Evolutionary conservation across 352 stramenopile species (phyloP), one percentile per base, ranked within the genome.

Genomic region (Phytophthora podocarpi): DNA sequence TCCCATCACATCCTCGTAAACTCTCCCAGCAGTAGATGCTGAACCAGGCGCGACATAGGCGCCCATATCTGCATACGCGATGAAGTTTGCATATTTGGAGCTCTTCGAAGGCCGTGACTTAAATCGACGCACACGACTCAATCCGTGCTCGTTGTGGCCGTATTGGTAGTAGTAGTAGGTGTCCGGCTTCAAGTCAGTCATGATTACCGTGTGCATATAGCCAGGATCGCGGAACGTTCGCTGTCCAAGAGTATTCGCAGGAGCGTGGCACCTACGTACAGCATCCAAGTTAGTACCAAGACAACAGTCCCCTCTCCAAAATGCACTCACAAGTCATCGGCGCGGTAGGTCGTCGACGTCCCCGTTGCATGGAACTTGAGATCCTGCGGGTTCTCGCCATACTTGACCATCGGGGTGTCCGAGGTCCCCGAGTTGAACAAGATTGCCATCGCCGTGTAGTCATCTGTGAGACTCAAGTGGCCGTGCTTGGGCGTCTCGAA

Each of bases 391-490:
- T 32, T 67, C 11, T 66, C 34, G 8, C 81, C 79, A 32, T 79
- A 91, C 34, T 67, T 74, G 4, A 78, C 79, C 10, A 67, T 51
- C 0, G 79, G 83, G 13, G 58, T 81, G 9, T 71, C 61, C 0
- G 70, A 62, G 1, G 80, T 89, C 7, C 74, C 81, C 10, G 84
- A 89, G 35, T 89, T 93, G 50, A 87, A 93, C 74, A 90, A 74
- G 26, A 93, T 48, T 0, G 72, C 74, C 81, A 93, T 91, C 10
- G 81, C 76, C 3, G 74, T 52, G 8, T 69, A 49, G 11, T 76
- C 48, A 11, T 80, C 74, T 1, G 77, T 89, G 15, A 93, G 58
- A 50, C 77, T 85, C 15, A 93, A 43, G 37, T 93, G 84, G 12
- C 84, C 84, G 21, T 93, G 84, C 63, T 93, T 91, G 5, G 84